Conservation (phyloP, 2,329 filamentous ascomycete species). For the Scedosporium minutisporum region DNA sequence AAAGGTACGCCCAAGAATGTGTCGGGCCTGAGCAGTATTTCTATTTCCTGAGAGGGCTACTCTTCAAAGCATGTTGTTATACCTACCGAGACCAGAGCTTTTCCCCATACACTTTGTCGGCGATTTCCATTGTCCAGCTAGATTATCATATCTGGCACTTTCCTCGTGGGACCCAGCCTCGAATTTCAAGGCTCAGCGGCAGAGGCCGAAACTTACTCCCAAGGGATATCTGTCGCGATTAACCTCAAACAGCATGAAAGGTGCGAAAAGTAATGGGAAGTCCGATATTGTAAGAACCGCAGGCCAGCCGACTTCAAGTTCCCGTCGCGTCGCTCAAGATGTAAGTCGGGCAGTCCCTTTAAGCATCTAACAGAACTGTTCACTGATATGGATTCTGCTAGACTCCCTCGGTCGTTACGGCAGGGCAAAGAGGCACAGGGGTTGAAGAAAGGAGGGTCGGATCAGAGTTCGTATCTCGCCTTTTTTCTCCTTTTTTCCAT, state of each 20-base stretch:
- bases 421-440: no score
- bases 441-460: neutral
- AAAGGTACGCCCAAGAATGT: neutral
- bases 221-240: constrained; percentile 1
- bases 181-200: neutral
- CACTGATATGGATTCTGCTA: neutral
- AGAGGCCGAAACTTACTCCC: neutral
- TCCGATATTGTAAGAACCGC: neutral
- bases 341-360: neutral
- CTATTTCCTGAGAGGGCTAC: neutral
- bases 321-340: constrained; percentile 4
- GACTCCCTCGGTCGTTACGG: constrained; percentile 1
- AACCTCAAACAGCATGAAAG: neutral
- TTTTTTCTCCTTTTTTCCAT: neutral
- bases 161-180: neutral
- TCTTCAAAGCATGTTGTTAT: neutral
- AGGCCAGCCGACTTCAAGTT: constrained; percentile 3
- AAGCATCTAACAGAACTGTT: neutral
- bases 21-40: neutral
- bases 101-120: neutral
- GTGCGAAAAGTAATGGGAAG: neutral
- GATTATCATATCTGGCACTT: neutral
- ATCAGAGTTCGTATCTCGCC: neutral
- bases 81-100: neutral
- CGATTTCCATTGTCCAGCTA: neutral